Percentiles rank a stretch among this genome's conserved stretches.
phyloP scores from a whole-genome alignment of 2,329 filamentous ascomycete genomes.

The Colletotrichum viniferum region DNA sequence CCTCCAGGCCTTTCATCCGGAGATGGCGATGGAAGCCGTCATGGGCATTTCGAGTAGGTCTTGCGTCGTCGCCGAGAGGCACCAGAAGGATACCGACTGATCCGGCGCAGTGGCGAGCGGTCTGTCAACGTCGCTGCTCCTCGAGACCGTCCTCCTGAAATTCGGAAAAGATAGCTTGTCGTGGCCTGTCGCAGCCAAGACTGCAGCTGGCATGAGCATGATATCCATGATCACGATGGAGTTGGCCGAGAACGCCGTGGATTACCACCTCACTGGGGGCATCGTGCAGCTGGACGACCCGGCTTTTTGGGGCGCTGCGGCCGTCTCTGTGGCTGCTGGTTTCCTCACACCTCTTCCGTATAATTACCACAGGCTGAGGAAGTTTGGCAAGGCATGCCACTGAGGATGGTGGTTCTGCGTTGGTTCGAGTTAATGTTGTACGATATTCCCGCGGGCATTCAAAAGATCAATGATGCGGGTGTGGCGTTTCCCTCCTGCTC shows the following conservation, averaged over 20 bases:
- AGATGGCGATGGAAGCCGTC: constrained; percentile 49
- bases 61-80: neutral
- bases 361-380: constrained; percentile 54
- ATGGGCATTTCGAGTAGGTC: constrained; percentile 57
- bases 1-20: constrained; percentile 51
- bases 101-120: constrained; percentile 50
- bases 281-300: constrained; percentile 49
- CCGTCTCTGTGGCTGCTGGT: constrained; percentile 45
- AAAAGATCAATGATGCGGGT: neutral
- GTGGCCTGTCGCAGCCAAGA: constrained; percentile 51
- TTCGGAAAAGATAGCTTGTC: constrained; percentile 51
- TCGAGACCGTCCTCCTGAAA: constrained; percentile 57
- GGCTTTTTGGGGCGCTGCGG: constrained; percentile 56
- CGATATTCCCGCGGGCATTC: neutral
- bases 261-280: constrained; percentile 59
- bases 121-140: constrained; percentile 53
- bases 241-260: constrained; percentile 56
- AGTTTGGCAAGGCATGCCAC: constrained; percentile 53
- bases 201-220: constrained; percentile 62
- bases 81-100: neutral
- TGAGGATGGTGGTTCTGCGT: neutral
- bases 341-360: constrained; percentile 57
- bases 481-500: neutral
- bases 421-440: neutral
- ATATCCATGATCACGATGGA: constrained; percentile 66